These are phyloP conservation scores for Stephania yunnanensis DNA, from an alignment of 164 flowering plant species.

Conservation along the genomic window DNA sequence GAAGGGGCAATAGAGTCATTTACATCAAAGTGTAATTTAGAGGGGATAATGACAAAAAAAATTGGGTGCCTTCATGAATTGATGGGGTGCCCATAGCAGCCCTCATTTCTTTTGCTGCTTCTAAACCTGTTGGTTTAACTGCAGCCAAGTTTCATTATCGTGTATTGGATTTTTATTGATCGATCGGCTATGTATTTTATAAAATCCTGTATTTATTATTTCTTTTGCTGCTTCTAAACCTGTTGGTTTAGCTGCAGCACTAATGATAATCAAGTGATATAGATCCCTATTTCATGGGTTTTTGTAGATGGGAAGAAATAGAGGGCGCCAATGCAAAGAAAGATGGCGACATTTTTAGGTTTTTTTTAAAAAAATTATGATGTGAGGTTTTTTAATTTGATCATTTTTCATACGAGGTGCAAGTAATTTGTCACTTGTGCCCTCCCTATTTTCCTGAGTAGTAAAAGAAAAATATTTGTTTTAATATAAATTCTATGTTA, in stretches of 20 bases:
- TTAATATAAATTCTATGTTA: too few relatives aligned
- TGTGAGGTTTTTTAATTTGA: too few relatives aligned
- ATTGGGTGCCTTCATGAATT: too few relatives aligned
- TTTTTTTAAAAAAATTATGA: too few relatives aligned
- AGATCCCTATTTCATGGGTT: neutral
- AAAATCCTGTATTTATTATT: neutral
- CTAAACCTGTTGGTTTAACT: neutral
- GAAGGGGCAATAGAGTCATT: too few relatives aligned
- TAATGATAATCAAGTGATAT: neutral
- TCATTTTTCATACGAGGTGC: neutral
- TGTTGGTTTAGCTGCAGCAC: neutral
- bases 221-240: neutral
- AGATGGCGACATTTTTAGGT: too few relatives aligned
- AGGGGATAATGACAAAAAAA: too few relatives aligned
- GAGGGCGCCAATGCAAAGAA: neutral
- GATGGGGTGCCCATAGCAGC: too few relatives aligned
- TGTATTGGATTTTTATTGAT: constrained; percentile 26
- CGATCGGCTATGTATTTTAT: neutral
- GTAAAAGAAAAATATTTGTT: too few relatives aligned
- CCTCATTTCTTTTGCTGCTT: neutral
- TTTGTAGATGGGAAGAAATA: neutral
- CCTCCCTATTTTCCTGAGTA: neutral
- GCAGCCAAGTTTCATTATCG: constrained; percentile 13
- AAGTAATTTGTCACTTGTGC: neutral
- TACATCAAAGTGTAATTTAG: too few relatives aligned